Evolutionary conservation across 176 grass and related monocot species (phyloP), one percentile per base, ranked within the genome.

Genomic region (Bolboschoenus planiculmis): DNA sequence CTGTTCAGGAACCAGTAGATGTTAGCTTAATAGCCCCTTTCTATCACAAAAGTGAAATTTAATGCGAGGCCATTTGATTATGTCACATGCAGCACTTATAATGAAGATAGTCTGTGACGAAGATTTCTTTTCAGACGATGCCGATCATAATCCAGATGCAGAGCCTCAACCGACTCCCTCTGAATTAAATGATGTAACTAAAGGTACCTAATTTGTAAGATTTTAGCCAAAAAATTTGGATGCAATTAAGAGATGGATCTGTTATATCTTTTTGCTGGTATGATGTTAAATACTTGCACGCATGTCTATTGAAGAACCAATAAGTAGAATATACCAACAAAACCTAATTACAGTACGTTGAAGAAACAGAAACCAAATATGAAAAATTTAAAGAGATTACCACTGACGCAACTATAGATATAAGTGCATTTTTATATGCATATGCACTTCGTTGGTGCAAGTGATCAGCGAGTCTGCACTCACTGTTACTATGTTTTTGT

Each of bases 61-160:
- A 50, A 77, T 77, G 13, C 7, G 15, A 10, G 53, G 53, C 46
- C 14, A 77, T 33, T 30, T 76, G 66, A 43, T 71, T 72, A 11
- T 61, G 31, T 56, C 18, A 24, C 61, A 4, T 81, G 56, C 57
- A 82, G 80, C 80, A 31, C 56, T 82, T 20, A 82, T 82, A 34
- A 66, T 82, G 80, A 82, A 82, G 58, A 82, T 82, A 82, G 30
- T 43, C 44, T 46, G 54, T 0, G 80, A 65, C 21, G 2, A 66
- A 21, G 24, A 20, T 47, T 29, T 47, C 14, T 82, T 46, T 46
- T 66, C 60, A 24, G 56, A 82, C 44, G 40, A 65, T 23, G 8
- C 10, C 14, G 20, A 48, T 63, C 30, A 82, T 29, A 30, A 61
- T 47, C 37, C 40, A 65, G 40, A 58, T 82, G 26, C 56, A 14